A percentile compares a stretch with the other conserved stretches of the same genome.
Evolutionary conservation across 1,284 basidiomycete species (phyloP).

Genomic region (Naganishia albida): DNA sequence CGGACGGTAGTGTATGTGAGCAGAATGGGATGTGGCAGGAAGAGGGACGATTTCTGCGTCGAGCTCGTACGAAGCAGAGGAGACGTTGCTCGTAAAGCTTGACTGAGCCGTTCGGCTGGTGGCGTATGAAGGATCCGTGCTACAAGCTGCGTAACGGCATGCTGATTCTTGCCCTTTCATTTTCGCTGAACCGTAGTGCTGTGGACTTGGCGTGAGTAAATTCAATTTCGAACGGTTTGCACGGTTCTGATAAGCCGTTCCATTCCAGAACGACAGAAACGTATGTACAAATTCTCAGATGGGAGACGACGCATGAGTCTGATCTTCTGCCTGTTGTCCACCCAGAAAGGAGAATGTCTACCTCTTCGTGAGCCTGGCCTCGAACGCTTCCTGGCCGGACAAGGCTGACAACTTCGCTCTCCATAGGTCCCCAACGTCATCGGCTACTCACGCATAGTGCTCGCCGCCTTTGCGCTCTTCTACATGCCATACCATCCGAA

Average conservation of each 20-base stretch:
- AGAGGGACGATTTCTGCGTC: too few relatives aligned
- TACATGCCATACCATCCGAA: constrained; percentile 95
- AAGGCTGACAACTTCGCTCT: neutral
- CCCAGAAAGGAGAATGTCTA: constrained; percentile 77
- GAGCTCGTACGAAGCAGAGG: too few relatives aligned
- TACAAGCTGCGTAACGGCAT: constrained; percentile 15
- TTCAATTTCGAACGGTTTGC: constrained; percentile 2
- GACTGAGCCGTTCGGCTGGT: too few relatives aligned
- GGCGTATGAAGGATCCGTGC: neutral
- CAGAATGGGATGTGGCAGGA: too few relatives aligned
- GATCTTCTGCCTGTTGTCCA: neutral
- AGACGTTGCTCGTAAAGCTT: too few relatives aligned
- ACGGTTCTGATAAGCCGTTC: constrained; percentile 41
- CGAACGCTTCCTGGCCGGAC: neutral
- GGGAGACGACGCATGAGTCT: neutral
- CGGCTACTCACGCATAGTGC: constrained; percentile 87
- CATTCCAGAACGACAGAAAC: constrained; percentile 9
- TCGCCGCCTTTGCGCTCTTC: constrained; percentile 85
- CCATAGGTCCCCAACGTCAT: constrained; percentile 83
- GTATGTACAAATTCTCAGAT: neutral
- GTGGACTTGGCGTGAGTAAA: constrained; percentile 32
- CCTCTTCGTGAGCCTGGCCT: constrained; percentile 67
- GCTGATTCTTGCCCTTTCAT: constrained; percentile 4
- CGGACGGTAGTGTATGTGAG: too few relatives aligned
- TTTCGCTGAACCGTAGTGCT: constrained; percentile 14